Base-by-base conservation (phyloP, 129 eudicot genomes). In the Escallonia herrerae region DNA sequence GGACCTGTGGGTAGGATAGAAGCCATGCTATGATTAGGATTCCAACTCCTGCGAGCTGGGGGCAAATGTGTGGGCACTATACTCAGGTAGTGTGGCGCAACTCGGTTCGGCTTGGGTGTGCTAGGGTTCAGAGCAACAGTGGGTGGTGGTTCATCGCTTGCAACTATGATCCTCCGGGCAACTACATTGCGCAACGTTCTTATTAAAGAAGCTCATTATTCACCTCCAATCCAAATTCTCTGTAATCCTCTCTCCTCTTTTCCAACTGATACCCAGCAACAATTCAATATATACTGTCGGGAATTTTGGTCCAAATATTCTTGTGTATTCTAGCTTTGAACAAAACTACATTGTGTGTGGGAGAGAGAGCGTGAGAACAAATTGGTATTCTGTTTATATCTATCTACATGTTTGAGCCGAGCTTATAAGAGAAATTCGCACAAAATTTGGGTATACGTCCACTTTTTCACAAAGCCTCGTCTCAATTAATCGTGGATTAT, bases 41-140 rank as follows among this genome's bases (percentile, higher is more conserved):
- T 51, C 72, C 2, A 77, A 82, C 58, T 5, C 74, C 2, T 80
- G 84, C 15, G 53, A 46, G 1, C 33, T 7, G 10, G 3, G 77
- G 77, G 5, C 5, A 66, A 15, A 64, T 41, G 10, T 77, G 82
- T 45, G 73, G 77, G 39, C 82, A 77, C 55, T 76, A 70, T 53
- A 64, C 77, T 37, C 81, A 77, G 43, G 77, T 71, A 43, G 73
- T 77, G 39, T 77, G 77, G 81, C 41, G 70, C 5, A 60, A 57
- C 14, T 66, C 82, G 10, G 52, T 45, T 0, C 55, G 48, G 5
- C 43, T 77, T 13, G 82, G 82, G 22, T 77, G 82, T 42, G 82
- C 78, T 72, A 72, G 70, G 65, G 82, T 62, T 59, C 56, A 45
- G 62, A 72, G 82, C 69, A 22, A 40, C 48, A 40, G 50, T 42